Evolutionary conservation across 768 basidiomycete genomes (phyloP), one percentile per base, ranked within the genome.

Genomic region (Suillus americanus): DNA sequence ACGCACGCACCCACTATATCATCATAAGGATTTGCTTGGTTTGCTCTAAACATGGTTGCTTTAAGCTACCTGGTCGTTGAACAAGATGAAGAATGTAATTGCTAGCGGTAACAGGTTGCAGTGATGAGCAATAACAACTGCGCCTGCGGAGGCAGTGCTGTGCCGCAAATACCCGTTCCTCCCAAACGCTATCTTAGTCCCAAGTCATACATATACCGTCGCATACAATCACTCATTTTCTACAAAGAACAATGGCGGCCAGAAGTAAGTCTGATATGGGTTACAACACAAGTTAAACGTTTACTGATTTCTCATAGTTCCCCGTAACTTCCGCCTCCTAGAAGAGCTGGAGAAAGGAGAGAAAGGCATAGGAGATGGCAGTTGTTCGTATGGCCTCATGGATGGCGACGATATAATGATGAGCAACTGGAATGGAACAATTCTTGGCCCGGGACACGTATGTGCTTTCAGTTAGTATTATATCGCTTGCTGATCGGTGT

Each of bases 301-400:
- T 7, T 48, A 48, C 66, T 68, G 14, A 67, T 28, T 33, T n/a
- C 20, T n/a, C 18, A 37, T 73, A 98, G 97, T 99, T 67, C 97
- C 97, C 33, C 86, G 97, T 74, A 98, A 96, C 80, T 99, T 99
- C 82, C 87, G 93, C 59, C 88, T 99, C 25, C 87, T 99, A 45
- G 97, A 97, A 75, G 97, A 99, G 82, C 91, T 99, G 68, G 97
- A 99, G 78, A 98, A 99, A 79, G 97, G 97, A 73, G 97, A 99
- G 84, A 99, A 99, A 78, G 97, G 97, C 61, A 95, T 99, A 75
- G 97, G 97, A 67, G 97, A 98, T 80, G 97, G 96, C 62, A 94
- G 92, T 20, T 97, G 95, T 81, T 97, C 95, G 23, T 99, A 99
- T 72, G 97, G 97, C 46, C 82, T 99, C 65, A 94, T 94, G 79